These are phyloP conservation scores for Diaporthe vaccinii DNA, from an alignment of 2,329 filamentous ascomycete species.

Conservation along the genomic window DNA sequence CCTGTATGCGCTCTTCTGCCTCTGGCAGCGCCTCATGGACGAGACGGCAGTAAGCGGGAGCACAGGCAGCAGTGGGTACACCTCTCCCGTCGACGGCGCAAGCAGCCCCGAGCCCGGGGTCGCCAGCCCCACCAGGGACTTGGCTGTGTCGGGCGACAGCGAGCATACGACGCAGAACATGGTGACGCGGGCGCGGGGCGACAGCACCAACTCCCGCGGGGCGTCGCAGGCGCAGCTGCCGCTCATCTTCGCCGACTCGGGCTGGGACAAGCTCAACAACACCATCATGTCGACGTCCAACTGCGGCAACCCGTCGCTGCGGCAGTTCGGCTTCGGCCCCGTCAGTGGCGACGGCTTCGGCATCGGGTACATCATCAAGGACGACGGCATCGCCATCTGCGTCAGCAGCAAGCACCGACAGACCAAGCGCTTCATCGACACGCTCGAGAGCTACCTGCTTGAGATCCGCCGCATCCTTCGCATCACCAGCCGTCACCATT, in stretches of 20 bases:
- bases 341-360: conserved; percentile 95
- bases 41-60: conserved; percentile 72
- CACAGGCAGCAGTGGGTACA: conserved; percentile 71
- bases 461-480: conserved; percentile 89
- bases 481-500: conserved; percentile 68
- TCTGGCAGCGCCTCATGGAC: conserved; percentile 93
- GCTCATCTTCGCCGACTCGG: conserved; percentile 85
- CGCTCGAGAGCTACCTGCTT: conserved; percentile 88
- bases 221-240: conserved; percentile 67
- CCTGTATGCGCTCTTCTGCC: conserved; percentile 91
- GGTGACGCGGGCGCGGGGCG: conserved; percentile 61
- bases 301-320: conserved; percentile 93
- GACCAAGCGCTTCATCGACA: conserved; percentile 90
- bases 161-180: conserved; percentile 46
- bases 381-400: conserved; percentile 90
- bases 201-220: conserved; percentile 65
- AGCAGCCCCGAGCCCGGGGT: conserved; percentile 60
- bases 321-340: conserved; percentile 97
- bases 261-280: conserved; percentile 96
- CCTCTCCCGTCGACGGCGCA: conserved; percentile 68
- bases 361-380: conserved; percentile 99
- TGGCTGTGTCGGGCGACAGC: conserved; percentile 59
- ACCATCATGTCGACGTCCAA: conserved; percentile 98
- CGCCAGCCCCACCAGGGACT: conserved; percentile 68
- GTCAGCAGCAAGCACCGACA: conserved; percentile 94